Evolutionary conservation across 2,329 filamentous ascomycete species (phyloP), one percentile per base, ranked within the genome.

Genomic region (Cytospora mali): DNA sequence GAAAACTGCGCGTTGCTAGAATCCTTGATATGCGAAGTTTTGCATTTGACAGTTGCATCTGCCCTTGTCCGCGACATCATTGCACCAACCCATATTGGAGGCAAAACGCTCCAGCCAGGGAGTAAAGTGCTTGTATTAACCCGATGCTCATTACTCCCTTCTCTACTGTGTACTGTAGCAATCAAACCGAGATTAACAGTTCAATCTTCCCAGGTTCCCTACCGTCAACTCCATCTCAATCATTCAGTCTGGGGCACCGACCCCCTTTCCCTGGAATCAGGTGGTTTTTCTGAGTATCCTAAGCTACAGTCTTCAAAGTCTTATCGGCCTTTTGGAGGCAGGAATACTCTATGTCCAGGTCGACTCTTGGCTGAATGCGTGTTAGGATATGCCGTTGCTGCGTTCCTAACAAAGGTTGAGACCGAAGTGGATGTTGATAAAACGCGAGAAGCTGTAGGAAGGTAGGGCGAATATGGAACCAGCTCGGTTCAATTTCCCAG

Each of bases 231-330:
- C 28, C 51, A 54, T 23, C 51, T 27, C 28, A 28, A 54, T 16
- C 51, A 18, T 16, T 29, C 51, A 31, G 51, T 54, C 51, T 54
- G 51, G 51, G 51, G 51, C 7, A 11, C 51, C 18, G 51, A 54
- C 28, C 51, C 51, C 14, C 25, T 33, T 54, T 4, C 16, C 51
- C 21, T 54, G 18, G n/a, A 6, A 18, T 27, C 51, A 31, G 28
- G 9, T 54, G 25, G 51, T 18, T 54, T 54, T 54, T 9, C 51
- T 16, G 51, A 54, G 28, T 4, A 54, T 18, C 51, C 51, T 27
- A 54, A 54, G 51, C 51, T 54, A 27, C 51, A 54, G 16, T 54
- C 51, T 29, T 54, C 51, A 18, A 54, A 54, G 28, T 54, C 51
- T 10, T 54, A 54, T 29, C 51, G 51, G 25, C 51, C 51, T 54